These are phyloP conservation scores for Zangia roseola DNA, from an alignment of 768 basidiomycete species.

Conservation along the genomic window DNA sequence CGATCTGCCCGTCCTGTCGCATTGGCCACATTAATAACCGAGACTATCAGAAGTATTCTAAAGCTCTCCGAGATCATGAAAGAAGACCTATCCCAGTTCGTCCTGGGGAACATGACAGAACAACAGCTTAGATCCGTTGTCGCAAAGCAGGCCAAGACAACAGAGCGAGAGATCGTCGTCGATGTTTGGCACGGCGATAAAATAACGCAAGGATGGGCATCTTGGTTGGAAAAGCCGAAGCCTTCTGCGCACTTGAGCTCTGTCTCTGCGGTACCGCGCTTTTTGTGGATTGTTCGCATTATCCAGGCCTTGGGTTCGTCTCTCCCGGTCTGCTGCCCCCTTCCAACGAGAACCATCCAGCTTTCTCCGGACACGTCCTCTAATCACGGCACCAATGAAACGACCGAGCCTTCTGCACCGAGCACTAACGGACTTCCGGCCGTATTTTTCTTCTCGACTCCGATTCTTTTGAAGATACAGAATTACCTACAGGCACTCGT, in stretches of 20 bases:
- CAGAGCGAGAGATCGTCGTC: conserved; percentile 55
- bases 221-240: conserved; percentile 20
- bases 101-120: conserved; percentile 67
- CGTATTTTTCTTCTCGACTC: conserved; percentile 59
- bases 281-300: conserved; percentile 48
- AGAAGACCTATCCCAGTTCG: conserved; percentile 62
- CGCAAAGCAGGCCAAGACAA: conserved; percentile 48
- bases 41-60: conserved; percentile 48
- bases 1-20: conserved; percentile 22
- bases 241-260: conserved; percentile 8
- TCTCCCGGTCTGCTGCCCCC: conserved; percentile 35
- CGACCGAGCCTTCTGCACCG: neutral
- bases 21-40: conserved; percentile 49
- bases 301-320: conserved; percentile 46
- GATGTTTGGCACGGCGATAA: conserved; percentile 45
- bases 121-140: conserved; percentile 51
- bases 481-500: conserved; percentile 71
- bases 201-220: conserved; percentile 21
- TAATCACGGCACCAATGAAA: neutral
- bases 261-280: conserved; percentile 15
- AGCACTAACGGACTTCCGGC: conserved; percentile 56
- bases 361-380: conserved; percentile 2
- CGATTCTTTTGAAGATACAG: conserved; percentile 56
- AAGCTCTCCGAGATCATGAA: conserved; percentile 63
- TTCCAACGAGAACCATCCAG: conserved; percentile 26